Evolutionary conservation across 129 eudicot genomes (phyloP).

Genomic region (Lactuca sativa): DNA sequence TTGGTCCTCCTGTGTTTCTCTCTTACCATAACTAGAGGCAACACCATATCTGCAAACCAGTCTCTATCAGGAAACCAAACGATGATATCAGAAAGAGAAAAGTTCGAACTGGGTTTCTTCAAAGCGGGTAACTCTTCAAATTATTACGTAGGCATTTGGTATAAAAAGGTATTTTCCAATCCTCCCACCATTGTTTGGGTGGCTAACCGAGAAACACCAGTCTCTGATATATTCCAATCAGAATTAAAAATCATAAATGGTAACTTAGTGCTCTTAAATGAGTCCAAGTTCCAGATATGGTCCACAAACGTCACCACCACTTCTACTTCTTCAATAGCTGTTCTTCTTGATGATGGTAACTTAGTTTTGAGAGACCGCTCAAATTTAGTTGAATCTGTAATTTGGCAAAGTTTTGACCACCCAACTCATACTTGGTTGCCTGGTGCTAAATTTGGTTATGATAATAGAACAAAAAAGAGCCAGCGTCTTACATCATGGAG

Average conservation of each 20-base stretch:
- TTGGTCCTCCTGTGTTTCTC: conserved; percentile 18
- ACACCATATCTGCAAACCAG: conserved; percentile 35
- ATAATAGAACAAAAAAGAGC: too few relatives aligned
- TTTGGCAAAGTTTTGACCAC: too few relatives aligned
- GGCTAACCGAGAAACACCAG: conserved; percentile 52
- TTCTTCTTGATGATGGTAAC: too few relatives aligned
- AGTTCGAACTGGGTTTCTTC: conserved; percentile 49
- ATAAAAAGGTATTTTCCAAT: neutral
- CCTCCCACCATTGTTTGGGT: conserved; percentile 50
- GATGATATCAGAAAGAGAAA: conserved; percentile 34
- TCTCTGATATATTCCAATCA: conserved; percentile 37
- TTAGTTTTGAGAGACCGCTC: too few relatives aligned
- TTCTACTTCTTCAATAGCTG: too few relatives aligned
- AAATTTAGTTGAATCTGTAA: too few relatives aligned
- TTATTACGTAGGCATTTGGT: too few relatives aligned
- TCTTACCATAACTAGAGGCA: conserved; percentile 33
- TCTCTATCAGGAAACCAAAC: conserved; percentile 46
- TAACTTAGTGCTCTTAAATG: too few relatives aligned
- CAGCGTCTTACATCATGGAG: too few relatives aligned
- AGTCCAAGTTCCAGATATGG: too few relatives aligned
- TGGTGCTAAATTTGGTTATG: too few relatives aligned
- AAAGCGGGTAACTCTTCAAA: conserved; percentile 41
- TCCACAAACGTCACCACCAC: neutral
- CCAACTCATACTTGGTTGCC: too few relatives aligned
- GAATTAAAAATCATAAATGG: conserved; percentile 13